Evolutionary conservation across 345 rosid species (phyloP).

Genomic region (Citrus sinensis): DVS_A1.0 CM039166.1:3170001-3170500

Average conservation of each 20-base stretch:
- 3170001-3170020: background rate
- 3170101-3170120: background rate
- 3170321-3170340: background rate
- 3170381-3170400: background rate
- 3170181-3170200: background rate
- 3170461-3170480: too few relatives aligned
- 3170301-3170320: background rate
- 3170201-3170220: too few relatives aligned
- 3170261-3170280: background rate
- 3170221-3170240: background rate
- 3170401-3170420: background rate
- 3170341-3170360: background rate
- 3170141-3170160: too few relatives aligned
- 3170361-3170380: background rate
- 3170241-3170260: background rate
- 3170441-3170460: too few relatives aligned
- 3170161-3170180: background rate
- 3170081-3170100: background rate
- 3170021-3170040: too few relatives aligned
- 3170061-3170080: too few relatives aligned
- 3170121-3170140: background rate
- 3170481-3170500: too few relatives aligned
- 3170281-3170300: background rate
- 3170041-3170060: too few relatives aligned
- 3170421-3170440: background rate